These are phyloP conservation scores for Candida tetrigidarum DNA, from an alignment of 1,139 yeast species.

Conservation along the genomic window DNA sequence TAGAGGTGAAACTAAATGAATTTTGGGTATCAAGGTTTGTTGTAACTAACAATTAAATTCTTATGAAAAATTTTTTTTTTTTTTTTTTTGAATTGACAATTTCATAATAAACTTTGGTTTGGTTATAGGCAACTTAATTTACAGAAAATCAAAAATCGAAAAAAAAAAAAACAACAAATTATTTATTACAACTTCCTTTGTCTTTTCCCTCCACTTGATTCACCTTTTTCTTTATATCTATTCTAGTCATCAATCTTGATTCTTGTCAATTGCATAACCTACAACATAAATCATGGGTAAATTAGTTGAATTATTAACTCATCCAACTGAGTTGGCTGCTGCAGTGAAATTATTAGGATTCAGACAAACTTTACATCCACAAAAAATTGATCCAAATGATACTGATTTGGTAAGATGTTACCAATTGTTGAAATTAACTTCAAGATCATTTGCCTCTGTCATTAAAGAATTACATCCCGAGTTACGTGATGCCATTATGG, in stretches of 20 bases:
- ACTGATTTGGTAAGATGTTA: constrained; percentile 61
- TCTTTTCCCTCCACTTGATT: neutral
- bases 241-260: neutral
- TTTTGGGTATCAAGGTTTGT: too few relatives aligned
- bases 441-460: constrained; percentile 93
- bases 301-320: constrained; percentile 60
- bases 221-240: neutral
- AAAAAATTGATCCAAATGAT: constrained; percentile 22
- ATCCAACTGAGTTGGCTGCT: constrained; percentile 75
- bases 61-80: too few relatives aligned
- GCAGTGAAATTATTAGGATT: constrained; percentile 63
- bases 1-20: too few relatives aligned
- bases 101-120: too few relatives aligned
- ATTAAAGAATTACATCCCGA: constrained; percentile 92
- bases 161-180: too few relatives aligned
- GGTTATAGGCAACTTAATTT: too few relatives aligned
- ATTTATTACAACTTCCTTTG: too few relatives aligned
- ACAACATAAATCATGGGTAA: constrained; percentile 57
- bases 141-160: too few relatives aligned
- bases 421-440: constrained; percentile 66
- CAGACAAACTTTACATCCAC: constrained; percentile 53
- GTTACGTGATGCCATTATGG: constrained; percentile 75
- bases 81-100: too few relatives aligned
- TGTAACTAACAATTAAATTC: too few relatives aligned
- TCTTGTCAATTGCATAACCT: neutral